Evolutionary conservation across 257 asterid species (phyloP), one percentile per base, ranked within the genome.

Genomic region (Gardenia jasminoides): DNA sequence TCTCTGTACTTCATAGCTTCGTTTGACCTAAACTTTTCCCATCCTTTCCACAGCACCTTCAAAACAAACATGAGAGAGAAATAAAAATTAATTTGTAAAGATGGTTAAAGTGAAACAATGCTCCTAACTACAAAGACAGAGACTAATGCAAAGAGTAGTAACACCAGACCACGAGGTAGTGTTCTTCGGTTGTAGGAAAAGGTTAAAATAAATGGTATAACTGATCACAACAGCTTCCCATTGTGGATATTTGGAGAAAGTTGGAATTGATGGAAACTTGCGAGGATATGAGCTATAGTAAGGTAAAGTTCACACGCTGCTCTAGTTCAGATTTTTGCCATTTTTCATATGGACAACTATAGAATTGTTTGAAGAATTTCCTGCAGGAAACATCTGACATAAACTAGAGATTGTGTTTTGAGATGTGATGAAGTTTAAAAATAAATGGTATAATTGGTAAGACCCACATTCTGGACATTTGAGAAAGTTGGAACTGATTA

Each of bases 1-100:
- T 3, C 36, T 47, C 24, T 39, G 43, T 22, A 33, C 17, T 79
- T 54, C 78, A 64, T 36, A 52, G 43, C 47, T 72, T 64, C 10
- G 70, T 33, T 67, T 43, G 71, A 71, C 78, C 69, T 12, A 44
- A 72, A 3, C 58, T 67, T 58, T 82, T 79, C 46, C 76, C 79
- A 62, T 89, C 96, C 85, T 90, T 90, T 70, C 94, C 97, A 71
- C 97, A 92, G 87, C 97, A 92, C 91, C 97, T 91, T 72, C 48
- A 82, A 39, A 80, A 68, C 31, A 67, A 80, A 65, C 46, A 69
- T 17, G 52, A 82, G 66, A 24, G 50, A 77, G 8, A 72, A 72
- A 22, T 19, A 2, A 24, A 79, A 66, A 43, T 11, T 5, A 36
- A 4, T n/a, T 13, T 3, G 33, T 10, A 44, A 43, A 39, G 26